Evolutionary conservation across 306 rosid genomes (phyloP).

Genomic region (Carpinus viminea): DNA sequence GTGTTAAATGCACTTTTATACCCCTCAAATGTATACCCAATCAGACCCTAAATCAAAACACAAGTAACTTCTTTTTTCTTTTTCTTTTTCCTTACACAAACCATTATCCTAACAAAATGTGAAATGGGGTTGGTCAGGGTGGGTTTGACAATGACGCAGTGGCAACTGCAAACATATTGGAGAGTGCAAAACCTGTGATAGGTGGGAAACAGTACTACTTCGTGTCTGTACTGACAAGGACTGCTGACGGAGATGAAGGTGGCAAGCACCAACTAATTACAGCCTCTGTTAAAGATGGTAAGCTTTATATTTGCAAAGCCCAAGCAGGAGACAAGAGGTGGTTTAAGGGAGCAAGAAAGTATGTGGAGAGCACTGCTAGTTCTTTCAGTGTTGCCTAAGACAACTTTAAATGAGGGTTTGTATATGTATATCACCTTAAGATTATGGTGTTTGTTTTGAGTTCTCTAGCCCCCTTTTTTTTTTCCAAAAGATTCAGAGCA

Average conservation of each 20-base stretch:
- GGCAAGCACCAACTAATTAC: slow-evolving; percentile 91
- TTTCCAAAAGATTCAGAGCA: slow-evolving; percentile 22
- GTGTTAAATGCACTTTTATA: too few species aligned
- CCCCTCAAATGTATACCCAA: too few species aligned
- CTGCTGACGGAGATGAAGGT: slow-evolving; percentile 98
- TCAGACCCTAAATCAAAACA: too few species aligned
- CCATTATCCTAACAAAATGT: slow-evolving; percentile 19
- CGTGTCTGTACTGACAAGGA: slow-evolving; percentile 84
- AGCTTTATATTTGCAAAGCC: slow-evolving; percentile 88
- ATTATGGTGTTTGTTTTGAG: slow-evolving; percentile 35
- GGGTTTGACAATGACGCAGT: slow-evolving; percentile 83
- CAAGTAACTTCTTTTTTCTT: neutral
- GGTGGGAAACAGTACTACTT: slow-evolving; percentile 67
- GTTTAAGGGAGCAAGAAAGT: slow-evolving; percentile 95
- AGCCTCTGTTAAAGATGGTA: slow-evolving; percentile 82
- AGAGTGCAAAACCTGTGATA: slow-evolving; percentile 31
- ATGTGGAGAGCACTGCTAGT: slow-evolving; percentile 65
- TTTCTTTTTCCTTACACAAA: neutral
- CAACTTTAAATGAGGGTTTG: slow-evolving; percentile 10
- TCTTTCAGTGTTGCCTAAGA: slow-evolving; percentile 92
- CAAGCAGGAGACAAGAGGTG: slow-evolving; percentile 99
- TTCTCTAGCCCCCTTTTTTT: slow-evolving; percentile 28
- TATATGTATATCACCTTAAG: slow-evolving; percentile 49
- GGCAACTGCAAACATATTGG: slow-evolving; percentile 85
- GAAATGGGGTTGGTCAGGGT: slow-evolving; percentile 53